phyloP scores from a whole-genome alignment of 306 rosid species.

The Hylodesmum podocarpum region DNA sequence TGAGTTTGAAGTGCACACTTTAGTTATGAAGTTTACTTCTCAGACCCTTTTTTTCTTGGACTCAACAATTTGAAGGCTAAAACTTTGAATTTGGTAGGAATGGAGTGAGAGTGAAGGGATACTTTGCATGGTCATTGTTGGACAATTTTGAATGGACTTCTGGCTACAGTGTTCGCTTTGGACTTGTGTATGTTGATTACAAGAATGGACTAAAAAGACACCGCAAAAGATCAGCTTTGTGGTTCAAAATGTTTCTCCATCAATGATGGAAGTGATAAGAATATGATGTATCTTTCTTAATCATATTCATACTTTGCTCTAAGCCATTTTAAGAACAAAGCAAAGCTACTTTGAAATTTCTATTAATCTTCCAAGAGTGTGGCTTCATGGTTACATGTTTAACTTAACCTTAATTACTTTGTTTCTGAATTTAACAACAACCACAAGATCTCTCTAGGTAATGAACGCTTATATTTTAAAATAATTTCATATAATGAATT shows the following conservation, averaged over 20 bases:
- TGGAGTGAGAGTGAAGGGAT: constrained; percentile 69
- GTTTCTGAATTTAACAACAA: background rate
- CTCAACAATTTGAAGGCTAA: constrained; percentile 2
- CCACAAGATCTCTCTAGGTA: too few species aligned
- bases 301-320: background rate
- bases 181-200: constrained; percentile 59
- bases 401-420: background rate
- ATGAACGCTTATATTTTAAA: background rate
- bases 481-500: background rate
- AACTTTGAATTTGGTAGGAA: constrained; percentile 37
- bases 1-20: constrained; percentile 36
- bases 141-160: constrained; percentile 64
- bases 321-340: constrained; percentile 7
- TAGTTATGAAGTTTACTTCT: background rate
- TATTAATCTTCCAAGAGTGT: background rate
- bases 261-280: constrained; percentile 14
- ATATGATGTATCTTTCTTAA: background rate
- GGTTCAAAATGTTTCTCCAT: constrained; percentile 62
- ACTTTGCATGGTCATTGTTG: constrained; percentile 70
- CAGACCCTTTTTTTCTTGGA: background rate
- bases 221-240: constrained; percentile 60
- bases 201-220: constrained; percentile 49
- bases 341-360: constrained; percentile 1
- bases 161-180: constrained; percentile 62
- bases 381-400: background rate